These are phyloP conservation scores for Halophytophthora batemanensis DNA, from an alignment of 352 stramenopile genomes.

Conservation along the genomic window DNA sequence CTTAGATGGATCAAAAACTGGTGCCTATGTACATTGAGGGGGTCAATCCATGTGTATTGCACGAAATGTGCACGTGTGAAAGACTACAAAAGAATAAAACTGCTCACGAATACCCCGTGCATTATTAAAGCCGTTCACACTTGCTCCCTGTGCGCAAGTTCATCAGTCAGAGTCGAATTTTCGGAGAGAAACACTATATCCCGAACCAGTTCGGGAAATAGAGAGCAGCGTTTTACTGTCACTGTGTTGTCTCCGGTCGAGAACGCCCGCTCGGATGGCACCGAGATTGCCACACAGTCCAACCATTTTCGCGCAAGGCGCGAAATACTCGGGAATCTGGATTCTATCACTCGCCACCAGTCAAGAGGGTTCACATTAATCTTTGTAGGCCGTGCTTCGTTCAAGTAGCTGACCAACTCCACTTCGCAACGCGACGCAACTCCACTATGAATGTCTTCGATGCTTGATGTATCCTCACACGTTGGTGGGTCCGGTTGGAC, in stretches of 20 bases:
- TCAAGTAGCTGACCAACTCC: background rate
- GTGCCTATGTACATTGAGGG: no score
- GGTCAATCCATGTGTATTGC: no score
- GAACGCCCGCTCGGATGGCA: slow-evolving; percentile 6
- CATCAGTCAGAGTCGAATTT: no score
- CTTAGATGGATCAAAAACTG: no score
- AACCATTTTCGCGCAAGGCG: background rate
- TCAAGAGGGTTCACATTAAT: background rate
- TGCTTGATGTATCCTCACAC: no score
- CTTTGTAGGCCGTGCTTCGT: background rate
- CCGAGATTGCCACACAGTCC: background rate
- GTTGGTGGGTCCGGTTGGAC: no score
- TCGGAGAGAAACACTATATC: slow-evolving; percentile 4
- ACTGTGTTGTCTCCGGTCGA: slow-evolving; percentile 3
- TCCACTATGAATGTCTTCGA: no score
- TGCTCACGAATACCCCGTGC: no score
- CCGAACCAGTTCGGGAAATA: background rate
- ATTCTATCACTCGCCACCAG: background rate
- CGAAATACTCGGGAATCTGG: background rate
- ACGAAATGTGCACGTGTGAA: no score
- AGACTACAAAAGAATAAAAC: no score
- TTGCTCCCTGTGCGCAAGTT: no score
- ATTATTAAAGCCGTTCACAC: no score
- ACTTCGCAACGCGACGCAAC: background rate
- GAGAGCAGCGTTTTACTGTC: slow-evolving; percentile 2